Evolutionary conservation across 495 filamentous ascomycete genomes (phyloP).

Genomic region (Neurospora discreta): DNA sequence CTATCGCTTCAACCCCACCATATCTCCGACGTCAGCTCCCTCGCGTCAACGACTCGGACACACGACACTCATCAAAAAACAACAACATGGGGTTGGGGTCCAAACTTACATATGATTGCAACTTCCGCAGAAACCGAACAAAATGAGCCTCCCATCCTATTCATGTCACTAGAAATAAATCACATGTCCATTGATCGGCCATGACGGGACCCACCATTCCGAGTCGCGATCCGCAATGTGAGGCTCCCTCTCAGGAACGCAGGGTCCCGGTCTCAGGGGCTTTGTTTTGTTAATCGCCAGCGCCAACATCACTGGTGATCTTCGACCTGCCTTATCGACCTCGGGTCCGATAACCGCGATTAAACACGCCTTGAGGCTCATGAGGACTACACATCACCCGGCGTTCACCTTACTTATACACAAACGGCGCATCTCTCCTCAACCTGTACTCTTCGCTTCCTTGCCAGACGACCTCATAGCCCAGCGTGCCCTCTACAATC

Average conservation of each 20-base stretch:
- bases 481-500: slow-evolving; percentile 28
- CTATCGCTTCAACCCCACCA: neutral
- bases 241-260: neutral
- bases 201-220: neutral
- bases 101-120: neutral
- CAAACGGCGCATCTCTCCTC: neutral
- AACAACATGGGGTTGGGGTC: neutral
- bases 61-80: neutral
- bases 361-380: neutral
- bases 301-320: neutral
- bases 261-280: neutral
- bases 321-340: neutral
- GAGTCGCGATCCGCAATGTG: neutral
- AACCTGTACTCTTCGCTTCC: neutral
- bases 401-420: neutral
- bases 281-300: neutral
- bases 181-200: neutral
- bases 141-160: neutral
- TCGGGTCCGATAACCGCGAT: neutral
- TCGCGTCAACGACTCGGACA: neutral
- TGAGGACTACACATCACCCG: neutral
- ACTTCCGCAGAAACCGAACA: neutral
- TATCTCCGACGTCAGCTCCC: neutral
- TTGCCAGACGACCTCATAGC: slow-evolving; percentile 22
- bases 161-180: neutral